Conservation (phyloP, 1,284 basidiomycete species). For the Leccinum pachyderme region DNA sequence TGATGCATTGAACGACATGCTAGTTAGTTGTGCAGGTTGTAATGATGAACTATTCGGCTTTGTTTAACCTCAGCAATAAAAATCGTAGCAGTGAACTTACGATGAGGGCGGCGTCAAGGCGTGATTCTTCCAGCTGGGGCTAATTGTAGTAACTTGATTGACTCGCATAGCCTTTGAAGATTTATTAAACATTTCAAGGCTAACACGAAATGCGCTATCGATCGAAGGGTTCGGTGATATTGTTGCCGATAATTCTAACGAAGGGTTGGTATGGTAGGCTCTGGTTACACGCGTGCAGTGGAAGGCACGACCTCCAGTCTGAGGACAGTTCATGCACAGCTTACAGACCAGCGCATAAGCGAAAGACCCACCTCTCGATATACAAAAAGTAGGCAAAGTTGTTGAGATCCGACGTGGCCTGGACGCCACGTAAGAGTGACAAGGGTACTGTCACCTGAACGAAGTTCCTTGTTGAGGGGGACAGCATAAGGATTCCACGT, state of each 20-base stretch:
- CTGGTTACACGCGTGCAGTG: conserved; percentile 55
- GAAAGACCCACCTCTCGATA: conserved; percentile 61
- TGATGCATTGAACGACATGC: conserved; percentile 43
- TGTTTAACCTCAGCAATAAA: conserved; percentile 13
- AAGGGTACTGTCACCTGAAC: conserved; percentile 43
- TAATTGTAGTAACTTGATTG: conserved; percentile 57
- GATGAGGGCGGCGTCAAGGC: conserved; percentile 34
- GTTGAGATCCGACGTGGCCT: conserved; percentile 44
- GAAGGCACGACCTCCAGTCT: conserved; percentile 51
- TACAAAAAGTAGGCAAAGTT: conserved; percentile 60
- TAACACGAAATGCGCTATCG: conserved; percentile 54
- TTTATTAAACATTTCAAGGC: conserved; percentile 57
- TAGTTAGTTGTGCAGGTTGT: conserved; percentile 49
- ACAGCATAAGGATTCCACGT: conserved; percentile 47
- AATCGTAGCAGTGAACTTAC: conserved; percentile 40
- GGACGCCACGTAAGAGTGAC: conserved; percentile 55
- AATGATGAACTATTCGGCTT: conserved; percentile 40
- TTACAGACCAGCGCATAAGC: background rate
- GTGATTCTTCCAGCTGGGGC: conserved; percentile 60
- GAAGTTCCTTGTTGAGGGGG: conserved; percentile 37
- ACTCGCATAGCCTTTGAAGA: conserved; percentile 45
- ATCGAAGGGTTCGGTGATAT: conserved; percentile 48
- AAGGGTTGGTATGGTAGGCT: conserved; percentile 54
- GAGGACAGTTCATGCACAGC: background rate
- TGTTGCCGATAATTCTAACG: conserved; percentile 49